A percentile compares a stretch with the other conserved stretches of the same genome.
Conservation (phyloP, 2,329 filamentous ascomycete species). For the Gliomastix tumulicola region DNA sequence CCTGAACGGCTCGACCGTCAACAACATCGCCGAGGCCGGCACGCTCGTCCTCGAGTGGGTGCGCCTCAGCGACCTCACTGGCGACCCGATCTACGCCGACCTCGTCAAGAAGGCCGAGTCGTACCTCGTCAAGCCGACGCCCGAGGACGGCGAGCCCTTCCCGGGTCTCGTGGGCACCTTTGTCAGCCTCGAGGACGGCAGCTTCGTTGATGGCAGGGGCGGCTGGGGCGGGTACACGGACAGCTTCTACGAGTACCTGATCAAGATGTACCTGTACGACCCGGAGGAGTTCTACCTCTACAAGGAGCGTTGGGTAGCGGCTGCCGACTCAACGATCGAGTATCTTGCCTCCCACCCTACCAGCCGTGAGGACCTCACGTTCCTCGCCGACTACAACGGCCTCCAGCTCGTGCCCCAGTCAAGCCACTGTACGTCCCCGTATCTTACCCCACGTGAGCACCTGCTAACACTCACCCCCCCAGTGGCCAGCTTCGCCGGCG, state of each 20-base stretch:
- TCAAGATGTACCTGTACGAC: conserved; percentile 88
- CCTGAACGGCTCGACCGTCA: conserved; percentile 45
- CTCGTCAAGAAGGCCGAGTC: conserved; percentile 62
- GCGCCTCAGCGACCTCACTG: conserved; percentile 67
- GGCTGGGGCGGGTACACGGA: conserved; percentile 75
- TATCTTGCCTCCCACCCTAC: conserved; percentile 64
- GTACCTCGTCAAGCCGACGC: conserved; percentile 59
- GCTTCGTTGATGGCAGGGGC: conserved; percentile 59
- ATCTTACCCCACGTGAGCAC: too few relatives aligned
- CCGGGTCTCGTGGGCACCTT: conserved; percentile 68
- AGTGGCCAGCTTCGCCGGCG: conserved; percentile 78
- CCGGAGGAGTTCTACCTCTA: conserved; percentile 54
- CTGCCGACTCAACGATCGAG: conserved; percentile 68
- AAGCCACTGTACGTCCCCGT: conserved; percentile 36
- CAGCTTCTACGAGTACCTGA: conserved; percentile 82
- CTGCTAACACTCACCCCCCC: conserved; percentile 31
- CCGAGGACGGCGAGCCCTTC: conserved; percentile 53
- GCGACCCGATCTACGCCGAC: conserved; percentile 56
- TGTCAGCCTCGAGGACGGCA: conserved; percentile 57
- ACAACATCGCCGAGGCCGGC: conserved; percentile 70
- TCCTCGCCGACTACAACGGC: conserved; percentile 52
- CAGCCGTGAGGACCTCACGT: conserved; percentile 63
- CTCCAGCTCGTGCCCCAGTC: conserved; percentile 34
- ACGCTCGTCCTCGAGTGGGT: conserved; percentile 82
- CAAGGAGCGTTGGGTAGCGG: conserved; percentile 67